Evolutionary conservation across 306 rosid species (phyloP).

Genomic region (Lotus japonicus): DNA sequence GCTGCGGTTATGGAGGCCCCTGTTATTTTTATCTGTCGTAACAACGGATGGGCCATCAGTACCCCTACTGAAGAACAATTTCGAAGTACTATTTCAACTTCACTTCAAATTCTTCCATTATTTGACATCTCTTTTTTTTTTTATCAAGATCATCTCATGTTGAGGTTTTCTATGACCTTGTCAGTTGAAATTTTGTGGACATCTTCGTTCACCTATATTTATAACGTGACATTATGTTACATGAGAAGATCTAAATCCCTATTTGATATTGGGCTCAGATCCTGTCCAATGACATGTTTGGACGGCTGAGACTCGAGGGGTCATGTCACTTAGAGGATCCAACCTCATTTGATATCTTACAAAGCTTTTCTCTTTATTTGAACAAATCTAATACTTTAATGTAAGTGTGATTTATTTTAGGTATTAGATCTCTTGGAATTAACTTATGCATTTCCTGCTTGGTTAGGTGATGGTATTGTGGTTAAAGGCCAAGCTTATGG

Average conservation of each 20-base stretch:
- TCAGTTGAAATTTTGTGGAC: too few relatives aligned
- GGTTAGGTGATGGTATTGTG: slow-evolving; percentile 68
- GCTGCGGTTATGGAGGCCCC: slow-evolving; percentile 62
- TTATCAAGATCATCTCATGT: too few relatives aligned
- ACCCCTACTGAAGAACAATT: slow-evolving; percentile 51
- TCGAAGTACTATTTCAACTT: slow-evolving; percentile 35
- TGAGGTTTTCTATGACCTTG: too few relatives aligned
- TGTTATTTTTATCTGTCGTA: slow-evolving; percentile 44
- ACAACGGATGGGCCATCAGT: slow-evolving; percentile 66
- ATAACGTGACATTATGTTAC: too few relatives aligned
- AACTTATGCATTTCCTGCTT: slow-evolving; percentile 3
- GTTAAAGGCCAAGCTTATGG: slow-evolving; percentile 70
- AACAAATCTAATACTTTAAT: not conserved
- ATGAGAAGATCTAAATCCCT: too few relatives aligned
- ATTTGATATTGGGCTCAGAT: too few relatives aligned
- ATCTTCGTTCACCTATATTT: too few relatives aligned
- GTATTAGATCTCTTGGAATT: not conserved
- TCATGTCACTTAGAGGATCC: too few relatives aligned
- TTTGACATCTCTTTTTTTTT: not conserved
- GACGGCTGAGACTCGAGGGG: too few relatives aligned
- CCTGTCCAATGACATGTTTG: too few relatives aligned
- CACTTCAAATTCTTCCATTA: not conserved
- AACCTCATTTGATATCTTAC: too few relatives aligned
- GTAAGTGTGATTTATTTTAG: not conserved
- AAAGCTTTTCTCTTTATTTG: too few relatives aligned